Conservation (phyloP, 441 rosid species). For the Brassica balearica region DNA sequence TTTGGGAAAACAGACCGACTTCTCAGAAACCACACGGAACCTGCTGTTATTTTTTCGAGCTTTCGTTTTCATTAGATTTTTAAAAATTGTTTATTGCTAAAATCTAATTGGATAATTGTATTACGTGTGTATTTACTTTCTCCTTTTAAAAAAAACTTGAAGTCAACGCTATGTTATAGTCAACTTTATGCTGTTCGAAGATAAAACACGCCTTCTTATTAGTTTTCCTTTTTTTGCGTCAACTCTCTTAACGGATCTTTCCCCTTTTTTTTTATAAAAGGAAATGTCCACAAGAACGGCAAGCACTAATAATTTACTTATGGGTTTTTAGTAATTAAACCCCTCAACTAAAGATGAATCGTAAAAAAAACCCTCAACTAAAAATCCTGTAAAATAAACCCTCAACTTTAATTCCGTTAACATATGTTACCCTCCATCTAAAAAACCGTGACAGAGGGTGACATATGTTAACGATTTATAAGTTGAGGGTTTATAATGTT, state of each 20-base stretch:
- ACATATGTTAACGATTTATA: no score
- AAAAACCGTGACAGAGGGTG: no score
- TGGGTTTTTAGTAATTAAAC: no score
- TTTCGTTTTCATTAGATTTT: neutral
- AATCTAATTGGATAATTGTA: slow-evolving; percentile 5
- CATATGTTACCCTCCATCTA: no score
- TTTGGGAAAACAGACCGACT: slow-evolving; percentile 22
- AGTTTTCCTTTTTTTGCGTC: neutral
- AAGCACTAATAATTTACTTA: slow-evolving; percentile 2
- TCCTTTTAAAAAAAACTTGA: neutral
- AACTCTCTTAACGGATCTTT: neutral
- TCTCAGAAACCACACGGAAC: slow-evolving; percentile 35
- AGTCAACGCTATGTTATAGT: slow-evolving; percentile 16
- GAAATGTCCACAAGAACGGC: neutral
- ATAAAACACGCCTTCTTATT: neutral
- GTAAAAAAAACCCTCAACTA: no score
- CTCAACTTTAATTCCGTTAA: no score
- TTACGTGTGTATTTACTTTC: slow-evolving; percentile 1
- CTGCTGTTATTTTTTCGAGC: neutral
- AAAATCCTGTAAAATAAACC: no score
- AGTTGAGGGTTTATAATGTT: no score
- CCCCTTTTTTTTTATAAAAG: neutral
- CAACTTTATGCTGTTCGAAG: slow-evolving; percentile 7
- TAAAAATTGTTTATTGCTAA: neutral
- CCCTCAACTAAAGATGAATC: no score